Conservation (phyloP, 306 rosid species). For the Cucumis hystrix region DNA sequence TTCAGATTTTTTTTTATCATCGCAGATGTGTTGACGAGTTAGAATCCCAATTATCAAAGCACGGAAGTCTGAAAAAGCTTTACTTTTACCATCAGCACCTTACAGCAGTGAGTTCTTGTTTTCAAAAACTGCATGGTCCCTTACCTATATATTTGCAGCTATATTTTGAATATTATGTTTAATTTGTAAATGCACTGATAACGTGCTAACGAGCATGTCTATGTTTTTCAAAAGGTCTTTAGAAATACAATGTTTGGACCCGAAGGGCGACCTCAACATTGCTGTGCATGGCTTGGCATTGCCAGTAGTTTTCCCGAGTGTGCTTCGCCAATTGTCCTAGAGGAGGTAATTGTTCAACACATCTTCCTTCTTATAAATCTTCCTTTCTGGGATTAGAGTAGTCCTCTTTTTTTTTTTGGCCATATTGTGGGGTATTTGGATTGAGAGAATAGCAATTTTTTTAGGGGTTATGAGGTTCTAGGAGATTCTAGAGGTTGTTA, state of each 20-base stretch:
- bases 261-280: slow-evolving; percentile 98
- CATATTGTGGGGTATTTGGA: not conserved
- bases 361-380: slow-evolving; percentile 3
- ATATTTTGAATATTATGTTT: not conserved
- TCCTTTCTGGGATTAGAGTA: not conserved
- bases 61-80: slow-evolving; percentile 85
- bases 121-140: slow-evolving; percentile 6
- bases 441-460: not conserved
- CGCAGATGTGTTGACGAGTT: slow-evolving; percentile 90
- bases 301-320: slow-evolving; percentile 99
- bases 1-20: slow-evolving; percentile 3
- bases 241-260: slow-evolving; percentile 99
- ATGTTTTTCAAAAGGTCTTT: slow-evolving; percentile 45
- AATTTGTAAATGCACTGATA: slow-evolving; percentile 12
- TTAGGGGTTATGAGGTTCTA: not conserved
- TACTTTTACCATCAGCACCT: slow-evolving; percentile 96
- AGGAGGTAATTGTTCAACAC: slow-evolving; percentile 49
- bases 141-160: not conserved
- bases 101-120: slow-evolving; percentile 54
- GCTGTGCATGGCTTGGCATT: slow-evolving; percentile 98
- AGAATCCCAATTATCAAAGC: slow-evolving; percentile 80
- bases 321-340: slow-evolving; percentile 80
- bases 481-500: not conserved
- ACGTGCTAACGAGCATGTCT: not conserved
- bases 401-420: not conserved